These are phyloP conservation scores for Claviceps monticola DNA, from an alignment of 2,329 filamentous ascomycete species.

Conservation along the genomic window DNA sequence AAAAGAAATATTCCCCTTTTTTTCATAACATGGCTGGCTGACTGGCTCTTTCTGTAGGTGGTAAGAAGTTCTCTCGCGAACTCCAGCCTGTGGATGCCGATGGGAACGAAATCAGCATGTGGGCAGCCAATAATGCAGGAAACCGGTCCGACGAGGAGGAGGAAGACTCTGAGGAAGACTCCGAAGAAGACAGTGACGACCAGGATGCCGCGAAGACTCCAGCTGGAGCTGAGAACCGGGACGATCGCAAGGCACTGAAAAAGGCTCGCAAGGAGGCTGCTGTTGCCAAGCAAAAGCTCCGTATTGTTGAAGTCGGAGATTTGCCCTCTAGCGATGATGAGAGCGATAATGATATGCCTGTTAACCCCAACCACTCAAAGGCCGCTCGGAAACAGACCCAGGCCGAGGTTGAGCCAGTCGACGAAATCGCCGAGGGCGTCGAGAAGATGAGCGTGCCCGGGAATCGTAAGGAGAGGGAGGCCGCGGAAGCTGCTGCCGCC, in stretches of 20 bases:
- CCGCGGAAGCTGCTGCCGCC: slow-evolving; percentile 72
- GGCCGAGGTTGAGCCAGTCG: slow-evolving; percentile 24
- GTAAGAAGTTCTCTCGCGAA: slow-evolving; percentile 89
- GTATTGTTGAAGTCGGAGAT: slow-evolving; percentile 68
- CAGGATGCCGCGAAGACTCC: slow-evolving; percentile 29
- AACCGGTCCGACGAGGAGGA: slow-evolving; percentile 40
- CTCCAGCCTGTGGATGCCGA: slow-evolving; percentile 79
- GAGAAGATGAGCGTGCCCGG: slow-evolving; percentile 36
- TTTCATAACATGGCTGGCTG: neutral
- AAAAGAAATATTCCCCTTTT: too few species aligned
- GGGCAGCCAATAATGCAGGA: slow-evolving; percentile 50
- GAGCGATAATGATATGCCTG: slow-evolving; percentile 55
- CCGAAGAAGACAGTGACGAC: slow-evolving; percentile 35
- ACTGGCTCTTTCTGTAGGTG: slow-evolving; percentile 41
- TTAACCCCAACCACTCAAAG: slow-evolving; percentile 85
- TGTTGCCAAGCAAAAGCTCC: slow-evolving; percentile 59
- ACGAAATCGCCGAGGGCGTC: slow-evolving; percentile 39
- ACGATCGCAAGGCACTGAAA: slow-evolving; percentile 74
- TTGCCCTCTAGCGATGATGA: slow-evolving; percentile 61
- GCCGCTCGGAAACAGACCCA: slow-evolving; percentile 47
- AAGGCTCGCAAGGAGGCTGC: slow-evolving; percentile 88
- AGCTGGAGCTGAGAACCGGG: slow-evolving; percentile 48
- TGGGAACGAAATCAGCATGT: slow-evolving; percentile 81
- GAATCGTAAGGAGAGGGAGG: slow-evolving; percentile 50
- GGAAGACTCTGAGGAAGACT: slow-evolving; percentile 38